Evolutionary conservation across 495 filamentous ascomycete genomes (phyloP).

Genomic region (Daldinia grandis): DNA sequence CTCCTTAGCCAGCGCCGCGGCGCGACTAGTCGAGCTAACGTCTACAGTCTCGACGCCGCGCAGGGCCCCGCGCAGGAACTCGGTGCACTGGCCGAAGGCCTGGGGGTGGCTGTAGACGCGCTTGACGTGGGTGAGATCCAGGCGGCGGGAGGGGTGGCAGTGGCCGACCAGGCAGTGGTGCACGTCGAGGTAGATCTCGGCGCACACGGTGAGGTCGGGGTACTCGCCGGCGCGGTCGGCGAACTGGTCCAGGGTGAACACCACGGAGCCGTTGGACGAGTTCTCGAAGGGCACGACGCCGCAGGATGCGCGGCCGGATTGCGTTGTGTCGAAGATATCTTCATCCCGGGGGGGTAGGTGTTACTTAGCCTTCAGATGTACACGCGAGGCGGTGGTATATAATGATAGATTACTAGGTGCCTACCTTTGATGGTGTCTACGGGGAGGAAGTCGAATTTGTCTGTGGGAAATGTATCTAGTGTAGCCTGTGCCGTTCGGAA

Average conservation of each 20-base stretch:
- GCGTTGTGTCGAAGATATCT: constrained; percentile 84
- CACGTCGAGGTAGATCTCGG: constrained; percentile 83
- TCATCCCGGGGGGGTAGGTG: constrained; percentile 4
- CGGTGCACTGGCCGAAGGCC: constrained; percentile 90
- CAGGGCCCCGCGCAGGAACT: constrained; percentile 72
- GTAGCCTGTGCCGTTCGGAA: constrained; percentile 63
- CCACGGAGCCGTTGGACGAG: constrained; percentile 89
- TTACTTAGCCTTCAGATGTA: neutral
- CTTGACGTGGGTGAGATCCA: constrained; percentile 56
- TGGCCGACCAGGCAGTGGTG: constrained; percentile 80
- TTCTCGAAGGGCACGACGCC: constrained; percentile 97
- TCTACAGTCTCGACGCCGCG: constrained; percentile 80
- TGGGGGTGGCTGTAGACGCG: constrained; percentile 90
- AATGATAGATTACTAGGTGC: neutral
- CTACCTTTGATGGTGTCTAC: constrained; percentile 69
- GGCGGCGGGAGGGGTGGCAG: constrained; percentile 20
- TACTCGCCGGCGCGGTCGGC: constrained; percentile 71
- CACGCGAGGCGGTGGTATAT: neutral
- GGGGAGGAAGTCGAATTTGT: constrained; percentile 64
- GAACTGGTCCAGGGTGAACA: constrained; percentile 86
- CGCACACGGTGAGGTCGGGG: constrained; percentile 74
- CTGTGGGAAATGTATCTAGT: constrained; percentile 65
- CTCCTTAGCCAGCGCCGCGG: constrained; percentile 75
- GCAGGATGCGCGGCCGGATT: constrained; percentile 65
- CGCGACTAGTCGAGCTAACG: constrained; percentile 84